Percentiles rank a stretch among this genome's conserved stretches.
These are phyloP conservation scores for Nigrograna mackinnonii DNA, from an alignment of 2,329 filamentous ascomycete genomes.

Conservation along the genomic window DNA sequence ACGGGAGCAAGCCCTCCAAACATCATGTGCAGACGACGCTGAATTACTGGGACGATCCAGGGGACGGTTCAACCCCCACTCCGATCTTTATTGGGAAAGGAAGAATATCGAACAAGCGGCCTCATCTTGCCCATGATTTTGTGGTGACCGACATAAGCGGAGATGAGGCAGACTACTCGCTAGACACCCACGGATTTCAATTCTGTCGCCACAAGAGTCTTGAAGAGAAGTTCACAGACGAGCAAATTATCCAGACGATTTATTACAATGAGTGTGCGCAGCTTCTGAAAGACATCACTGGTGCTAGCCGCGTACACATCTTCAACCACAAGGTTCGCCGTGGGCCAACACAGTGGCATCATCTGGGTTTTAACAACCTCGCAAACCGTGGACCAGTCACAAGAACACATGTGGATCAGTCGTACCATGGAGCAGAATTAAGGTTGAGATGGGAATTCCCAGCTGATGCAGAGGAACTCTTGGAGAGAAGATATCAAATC, in stretches of 20 bases:
- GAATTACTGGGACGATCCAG: constrained; percentile 28
- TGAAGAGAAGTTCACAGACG: constrained; percentile 22
- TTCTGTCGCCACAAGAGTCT: constrained; percentile 16
- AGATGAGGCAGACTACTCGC: constrained; percentile 18
- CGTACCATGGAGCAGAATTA: constrained; percentile 22
- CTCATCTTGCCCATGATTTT: constrained; percentile 21
- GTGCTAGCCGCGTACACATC: constrained; percentile 59
- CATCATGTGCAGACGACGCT: constrained; percentile 20
- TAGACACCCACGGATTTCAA: constrained; percentile 26
- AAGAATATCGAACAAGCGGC: constrained; percentile 24
- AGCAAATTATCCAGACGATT: constrained; percentile 12
- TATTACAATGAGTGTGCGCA: constrained; percentile 25
- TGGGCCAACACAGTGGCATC: constrained; percentile 35
- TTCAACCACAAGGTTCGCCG: constrained; percentile 65
- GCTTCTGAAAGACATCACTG: constrained; percentile 52
- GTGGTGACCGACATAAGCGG: constrained; percentile 21
- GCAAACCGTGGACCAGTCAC: constrained; percentile 48
- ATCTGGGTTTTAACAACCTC: constrained; percentile 23
- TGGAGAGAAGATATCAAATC: constrained; percentile 28
- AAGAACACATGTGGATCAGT: constrained; percentile 57
- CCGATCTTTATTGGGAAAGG: constrained; percentile 26
- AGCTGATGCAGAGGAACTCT: constrained; percentile 18
- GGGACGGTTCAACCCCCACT: constrained; percentile 21
- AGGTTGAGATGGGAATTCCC: constrained; percentile 20
- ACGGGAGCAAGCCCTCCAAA: constrained; percentile 8